Evolutionary conservation across 345 rosid species (phyloP).

Genomic region (Carallia pectinifolia): DNA sequence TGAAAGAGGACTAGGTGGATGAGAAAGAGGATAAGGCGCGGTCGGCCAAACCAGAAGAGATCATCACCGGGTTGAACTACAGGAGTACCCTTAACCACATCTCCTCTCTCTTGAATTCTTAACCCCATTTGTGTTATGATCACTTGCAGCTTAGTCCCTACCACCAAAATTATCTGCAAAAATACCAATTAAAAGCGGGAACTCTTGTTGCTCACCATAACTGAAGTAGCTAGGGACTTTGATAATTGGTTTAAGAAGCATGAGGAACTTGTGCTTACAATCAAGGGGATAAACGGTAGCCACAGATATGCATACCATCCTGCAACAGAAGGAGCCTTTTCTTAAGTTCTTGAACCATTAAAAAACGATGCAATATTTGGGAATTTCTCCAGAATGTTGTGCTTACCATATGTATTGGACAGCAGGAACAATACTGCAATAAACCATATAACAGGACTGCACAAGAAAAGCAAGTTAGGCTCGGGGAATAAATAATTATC

Average conservation of each 20-base stretch:
- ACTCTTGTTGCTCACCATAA: background rate
- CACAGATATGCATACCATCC: conserved; percentile 70
- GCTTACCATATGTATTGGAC: conserved; percentile 75
- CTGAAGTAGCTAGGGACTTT: background rate
- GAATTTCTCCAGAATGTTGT: background rate
- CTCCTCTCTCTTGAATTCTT: conserved; percentile 74
- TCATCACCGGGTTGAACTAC: conserved; percentile 86
- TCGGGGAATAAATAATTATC: background rate
- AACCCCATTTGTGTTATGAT: conserved; percentile 81
- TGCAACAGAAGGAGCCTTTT: conserved; percentile 20
- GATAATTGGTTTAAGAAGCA: background rate
- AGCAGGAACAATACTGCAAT: conserved; percentile 63
- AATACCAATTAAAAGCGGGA: background rate
- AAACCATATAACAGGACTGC: conserved; percentile 83
- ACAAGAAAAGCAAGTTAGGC: conserved; percentile 15
- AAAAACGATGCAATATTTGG: background rate
- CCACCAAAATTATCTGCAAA: conserved; percentile 63
- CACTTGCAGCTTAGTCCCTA: conserved; percentile 88
- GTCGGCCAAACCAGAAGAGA: conserved; percentile 93
- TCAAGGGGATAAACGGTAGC: conserved; percentile 77
- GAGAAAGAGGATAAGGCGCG: conserved; percentile 77
- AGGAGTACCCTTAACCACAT: conserved; percentile 87
- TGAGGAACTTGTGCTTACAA: conserved; percentile 51
- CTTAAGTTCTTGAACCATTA: background rate
- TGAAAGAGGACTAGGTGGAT: conserved; percentile 83